Evolutionary conservation across 352 stramenopile genomes (phyloP).

Genomic region (Pythium aquatile): DNA sequence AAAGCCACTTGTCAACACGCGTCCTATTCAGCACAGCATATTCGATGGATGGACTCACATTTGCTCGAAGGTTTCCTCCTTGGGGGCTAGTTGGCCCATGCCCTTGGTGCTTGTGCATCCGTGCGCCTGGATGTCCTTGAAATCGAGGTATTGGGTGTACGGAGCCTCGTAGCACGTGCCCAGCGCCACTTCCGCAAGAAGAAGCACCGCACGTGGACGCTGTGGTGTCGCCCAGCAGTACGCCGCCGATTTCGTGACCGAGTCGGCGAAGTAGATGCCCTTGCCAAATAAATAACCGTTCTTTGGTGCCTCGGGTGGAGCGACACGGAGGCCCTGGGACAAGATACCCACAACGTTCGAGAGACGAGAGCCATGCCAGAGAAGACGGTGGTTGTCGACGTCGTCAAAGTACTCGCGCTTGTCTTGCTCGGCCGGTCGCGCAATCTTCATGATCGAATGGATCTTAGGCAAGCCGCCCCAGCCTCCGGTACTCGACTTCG

Average conservation of each 20-base stretch:
- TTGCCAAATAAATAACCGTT: slow-evolving; percentile 77
- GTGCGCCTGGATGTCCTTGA: slow-evolving; percentile 38
- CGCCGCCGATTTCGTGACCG: slow-evolving; percentile 43
- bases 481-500: slow-evolving; percentile 40
- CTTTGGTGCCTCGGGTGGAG: slow-evolving; percentile 58
- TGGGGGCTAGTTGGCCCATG: slow-evolving; percentile 45
- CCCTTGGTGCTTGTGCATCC: slow-evolving; percentile 38
- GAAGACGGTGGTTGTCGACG: slow-evolving; percentile 64
- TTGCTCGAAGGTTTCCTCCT: slow-evolving; percentile 32
- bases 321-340: slow-evolving; percentile 62
- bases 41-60: slow-evolving; percentile 10
- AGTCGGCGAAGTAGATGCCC: slow-evolving; percentile 77
- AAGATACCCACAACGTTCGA: slow-evolving; percentile 72
- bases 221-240: slow-evolving; percentile 42
- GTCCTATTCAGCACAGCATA: too few species aligned
- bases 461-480: slow-evolving; percentile 37
- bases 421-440: slow-evolving; percentile 38
- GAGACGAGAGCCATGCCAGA: slow-evolving; percentile 82
- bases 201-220: slow-evolving; percentile 35
- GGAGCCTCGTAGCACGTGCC: slow-evolving; percentile 49
- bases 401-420: slow-evolving; percentile 37
- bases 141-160: slow-evolving; percentile 46
- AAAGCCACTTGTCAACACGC: too few species aligned
- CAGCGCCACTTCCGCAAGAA: slow-evolving; percentile 63
- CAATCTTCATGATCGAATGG: slow-evolving; percentile 54